phyloP scores from a whole-genome alignment of 192 early-diverging fungal genomes.

The Entomortierella beljakovae region DNA sequence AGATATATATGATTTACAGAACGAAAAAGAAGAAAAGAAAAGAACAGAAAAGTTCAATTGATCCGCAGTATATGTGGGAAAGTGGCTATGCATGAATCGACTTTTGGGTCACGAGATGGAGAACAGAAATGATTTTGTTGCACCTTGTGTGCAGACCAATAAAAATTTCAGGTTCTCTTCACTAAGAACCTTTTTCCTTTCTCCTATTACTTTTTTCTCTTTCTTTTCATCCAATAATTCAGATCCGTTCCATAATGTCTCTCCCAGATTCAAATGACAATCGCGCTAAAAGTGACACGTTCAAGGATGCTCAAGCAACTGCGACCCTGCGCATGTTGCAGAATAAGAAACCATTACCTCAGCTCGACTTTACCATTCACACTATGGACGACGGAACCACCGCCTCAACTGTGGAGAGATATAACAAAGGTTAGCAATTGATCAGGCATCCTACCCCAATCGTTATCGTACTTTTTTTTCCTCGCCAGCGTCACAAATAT shows the following conservation, averaged over 20 bases:
- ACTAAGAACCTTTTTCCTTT: neutral
- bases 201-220: neutral
- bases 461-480: neutral
- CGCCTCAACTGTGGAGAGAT: slow-evolving; percentile 78
- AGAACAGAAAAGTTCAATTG: neutral
- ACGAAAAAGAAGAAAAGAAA: neutral
- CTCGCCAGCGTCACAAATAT: neutral
- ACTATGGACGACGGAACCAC: slow-evolving; percentile 75
- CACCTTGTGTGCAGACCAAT: no score
- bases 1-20: neutral
- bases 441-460: neutral
- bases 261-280: neutral
- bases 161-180: no score
- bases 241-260: neutral
- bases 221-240: neutral
- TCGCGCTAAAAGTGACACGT: neutral
- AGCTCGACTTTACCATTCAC: slow-evolving; percentile 83
- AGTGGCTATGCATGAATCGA: no score
- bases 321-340: slow-evolving; percentile 41
- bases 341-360: slow-evolving; percentile 56
- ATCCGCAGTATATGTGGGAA: no score
- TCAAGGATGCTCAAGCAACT: slow-evolving; percentile 19
- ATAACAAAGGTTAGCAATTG: slow-evolving; percentile 70
- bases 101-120: no score
- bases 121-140: no score